Evolutionary conservation across 164 flowering plant species (phyloP), one percentile per base, ranked within the genome.

Genomic region (Aristolochia contorta): DNA sequence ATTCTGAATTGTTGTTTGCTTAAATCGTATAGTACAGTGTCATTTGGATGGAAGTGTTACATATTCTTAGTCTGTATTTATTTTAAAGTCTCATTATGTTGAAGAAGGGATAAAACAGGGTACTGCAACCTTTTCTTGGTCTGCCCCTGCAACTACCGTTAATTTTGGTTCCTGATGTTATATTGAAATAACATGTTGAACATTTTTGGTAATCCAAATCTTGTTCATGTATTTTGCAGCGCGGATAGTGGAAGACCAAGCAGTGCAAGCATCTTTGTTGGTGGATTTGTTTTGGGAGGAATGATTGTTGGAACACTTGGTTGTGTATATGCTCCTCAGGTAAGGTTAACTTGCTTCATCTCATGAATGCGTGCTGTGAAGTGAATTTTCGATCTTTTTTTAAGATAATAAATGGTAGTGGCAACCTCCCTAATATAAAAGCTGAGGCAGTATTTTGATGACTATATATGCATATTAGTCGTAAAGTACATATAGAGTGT

Each of bases 281-380:
- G 99, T 58, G 99, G 97, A 67, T 93, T 93, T 72, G 74, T 93
- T 51, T 67, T 93, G 76, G 99, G 99, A 74, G 97, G 99, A 76
- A 30, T 90, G 15, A 71, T 93, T 12, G 85, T 85, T 49, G 97
- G 96, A 61, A 67, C 97, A n/a, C 89, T 93, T 32, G 96, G 95
- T 27, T 81, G 84, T 70, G 81, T 86, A 20, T 93, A 77, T 80
- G 99, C 99, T 61, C 97, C 97, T 62, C 85, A 93, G 91, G 99
- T 90, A 56, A 69, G 19, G 43, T 10, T 37, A 2, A 5, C 32
- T 56, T 56, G 19, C 19, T 33, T 27, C 32, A 5, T 32, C 12
- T 56, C 18, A 15, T 53, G 8, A 22, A 37, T 4, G 43, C 7
- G 43, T 37, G 43, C 43, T 37, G 43, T 10, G 12, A 37, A 37